Evolutionary conservation across 2,329 filamentous ascomycete genomes (phyloP).

Genomic region (Emmonsiellopsis sp.): DNA sequence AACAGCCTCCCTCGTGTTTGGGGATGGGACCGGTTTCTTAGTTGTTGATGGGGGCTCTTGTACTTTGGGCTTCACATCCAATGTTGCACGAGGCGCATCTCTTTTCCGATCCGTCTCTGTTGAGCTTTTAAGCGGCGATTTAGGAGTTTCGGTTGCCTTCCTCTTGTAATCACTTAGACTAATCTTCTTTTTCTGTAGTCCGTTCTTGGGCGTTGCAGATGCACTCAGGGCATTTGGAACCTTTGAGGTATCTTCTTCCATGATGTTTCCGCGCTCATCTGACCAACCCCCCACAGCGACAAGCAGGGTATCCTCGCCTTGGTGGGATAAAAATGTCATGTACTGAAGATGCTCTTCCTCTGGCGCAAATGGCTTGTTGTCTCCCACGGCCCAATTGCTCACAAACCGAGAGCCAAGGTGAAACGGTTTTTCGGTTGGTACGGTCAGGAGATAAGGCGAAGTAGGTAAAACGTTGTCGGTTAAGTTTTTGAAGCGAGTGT

Average conservation of each 20-base stretch:
- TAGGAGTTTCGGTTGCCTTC: conserved; percentile 36
- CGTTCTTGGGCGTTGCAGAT: conserved; percentile 29
- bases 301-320: conserved; percentile 45
- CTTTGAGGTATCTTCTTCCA: conserved; percentile 31
- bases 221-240: conserved; percentile 31
- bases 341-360: conserved; percentile 54
- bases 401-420: conserved; percentile 33
- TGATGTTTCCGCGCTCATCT: conserved; percentile 38
- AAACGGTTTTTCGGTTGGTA: conserved; percentile 39
- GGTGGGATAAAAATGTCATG: conserved; percentile 52
- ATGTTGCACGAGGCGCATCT: background rate
- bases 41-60: background rate
- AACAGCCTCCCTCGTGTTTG: background rate
- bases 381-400: conserved; percentile 39
- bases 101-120: background rate
- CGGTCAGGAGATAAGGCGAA: conserved; percentile 38
- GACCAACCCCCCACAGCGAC: conserved; percentile 47
- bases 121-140: conserved; percentile 16
- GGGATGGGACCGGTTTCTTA: background rate
- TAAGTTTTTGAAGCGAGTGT: conserved; percentile 30
- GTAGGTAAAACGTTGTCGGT: conserved; percentile 34
- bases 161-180: conserved; percentile 53
- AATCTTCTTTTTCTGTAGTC: conserved; percentile 51
- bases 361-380: conserved; percentile 44
- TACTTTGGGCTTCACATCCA: background rate